phyloP scores from a whole-genome alignment of 345 rosid species.

The Acer campestre region DNA sequence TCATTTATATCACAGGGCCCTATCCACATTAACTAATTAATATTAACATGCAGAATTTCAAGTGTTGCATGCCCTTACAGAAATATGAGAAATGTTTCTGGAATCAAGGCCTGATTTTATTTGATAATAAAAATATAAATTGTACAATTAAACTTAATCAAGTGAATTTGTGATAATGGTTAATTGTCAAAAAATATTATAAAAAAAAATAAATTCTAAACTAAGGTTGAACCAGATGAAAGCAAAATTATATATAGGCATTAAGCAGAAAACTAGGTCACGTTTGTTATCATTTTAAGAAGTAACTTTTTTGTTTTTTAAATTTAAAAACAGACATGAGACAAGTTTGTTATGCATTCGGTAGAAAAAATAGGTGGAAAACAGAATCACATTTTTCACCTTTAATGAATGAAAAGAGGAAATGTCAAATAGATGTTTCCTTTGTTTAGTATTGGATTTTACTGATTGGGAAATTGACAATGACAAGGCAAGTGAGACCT shows the following conservation, averaged over 20 bases:
- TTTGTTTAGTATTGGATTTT: not conserved
- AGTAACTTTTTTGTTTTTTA: not conserved
- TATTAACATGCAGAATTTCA: not conserved
- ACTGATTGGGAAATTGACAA: not conserved
- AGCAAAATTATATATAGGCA: not conserved
- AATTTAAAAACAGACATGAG: not conserved
- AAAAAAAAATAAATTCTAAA: not conserved
- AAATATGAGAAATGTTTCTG: not conserved
- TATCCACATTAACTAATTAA: not conserved
- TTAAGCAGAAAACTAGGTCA: not conserved
- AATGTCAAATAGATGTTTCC: not conserved
- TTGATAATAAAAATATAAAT: not conserved
- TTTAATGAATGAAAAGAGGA: too few relatives aligned
- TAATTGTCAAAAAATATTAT: not conserved
- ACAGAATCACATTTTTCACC: not conserved
- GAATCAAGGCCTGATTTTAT: not conserved
- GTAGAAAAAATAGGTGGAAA: not conserved
- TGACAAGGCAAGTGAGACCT: not conserved
- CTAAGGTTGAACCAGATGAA: not conserved
- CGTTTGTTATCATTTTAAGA: not conserved
- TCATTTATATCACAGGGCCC: not conserved
- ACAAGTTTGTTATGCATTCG: not conserved
- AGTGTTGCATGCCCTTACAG: not conserved
- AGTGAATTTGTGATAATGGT: not conserved
- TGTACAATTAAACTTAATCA: not conserved